Conservation (phyloP, 345 rosid genomes). For the Gossypium anomalum region DNA sequence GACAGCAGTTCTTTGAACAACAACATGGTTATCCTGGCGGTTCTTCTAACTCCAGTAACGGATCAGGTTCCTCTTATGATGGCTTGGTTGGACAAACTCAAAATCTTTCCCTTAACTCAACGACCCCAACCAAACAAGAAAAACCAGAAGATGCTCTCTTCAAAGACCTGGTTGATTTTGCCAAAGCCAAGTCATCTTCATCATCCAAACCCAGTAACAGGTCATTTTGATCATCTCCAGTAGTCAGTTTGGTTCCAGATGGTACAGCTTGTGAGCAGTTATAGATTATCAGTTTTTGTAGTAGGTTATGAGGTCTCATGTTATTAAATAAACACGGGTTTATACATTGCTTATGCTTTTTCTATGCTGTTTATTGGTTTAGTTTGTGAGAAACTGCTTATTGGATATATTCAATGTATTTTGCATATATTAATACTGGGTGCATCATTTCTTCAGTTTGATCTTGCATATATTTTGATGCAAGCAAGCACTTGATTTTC, state of each 20-base stretch:
- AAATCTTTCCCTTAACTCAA: conserved; percentile 57
- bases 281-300: conserved; percentile 23
- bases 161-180: conserved; percentile 86
- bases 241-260: conserved; percentile 19
- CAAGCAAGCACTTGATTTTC: neutral
- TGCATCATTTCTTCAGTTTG: neutral
- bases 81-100: conserved; percentile 58
- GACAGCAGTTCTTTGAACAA: conserved; percentile 61
- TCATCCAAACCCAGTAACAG: conserved; percentile 64
- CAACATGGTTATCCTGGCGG: conserved; percentile 19
- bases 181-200: conserved; percentile 77
- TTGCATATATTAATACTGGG: neutral
- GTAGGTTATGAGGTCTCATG: conserved; percentile 18
- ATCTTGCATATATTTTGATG: neutral
- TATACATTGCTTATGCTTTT: conserved; percentile 21
- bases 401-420: conserved; percentile 15
- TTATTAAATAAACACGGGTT: conserved; percentile 29
- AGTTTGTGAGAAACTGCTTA: conserved; percentile 18
- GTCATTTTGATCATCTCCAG: conserved; percentile 42
- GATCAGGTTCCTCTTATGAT: conserved; percentile 53
- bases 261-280: conserved; percentile 29
- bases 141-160: conserved; percentile 85
- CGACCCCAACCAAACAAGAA: conserved; percentile 45
- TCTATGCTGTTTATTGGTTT: conserved; percentile 13
- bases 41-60: conserved; percentile 38